Base-by-base conservation (phyloP, 768 basidiomycete genomes). In the Pleurotus tuber-regium region DNA sequence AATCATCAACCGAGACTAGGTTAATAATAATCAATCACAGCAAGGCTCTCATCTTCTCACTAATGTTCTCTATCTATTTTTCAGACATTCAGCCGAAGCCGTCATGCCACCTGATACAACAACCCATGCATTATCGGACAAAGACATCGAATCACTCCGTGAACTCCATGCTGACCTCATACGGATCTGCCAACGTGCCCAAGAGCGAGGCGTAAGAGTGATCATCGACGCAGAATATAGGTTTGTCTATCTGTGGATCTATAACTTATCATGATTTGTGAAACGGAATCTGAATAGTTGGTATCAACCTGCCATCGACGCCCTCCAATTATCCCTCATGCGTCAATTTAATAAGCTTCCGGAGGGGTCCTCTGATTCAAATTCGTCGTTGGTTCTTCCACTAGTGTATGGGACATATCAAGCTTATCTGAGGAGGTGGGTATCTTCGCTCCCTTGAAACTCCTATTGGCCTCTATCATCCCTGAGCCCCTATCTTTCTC, bases 191-290 rank as follows among this genome's bases (percentile, higher is more conserved):
- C 55, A 69, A 9, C 77, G 67, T 42, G 93, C 89, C 0, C 69
- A 76, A 58, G 71, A 78, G 28, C 72, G 80, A 30, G 80, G 81
- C 2, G 82, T 95, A 0, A 79, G 78, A 55, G 68, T 97, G 25
- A 80, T 89, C 41, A 71, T 97, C 38, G 93, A 96, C 61, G 92
- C 94, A 0, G 94, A 97, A 63, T 82, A 93, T 62, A 86, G 78
- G 80, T 84, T 28, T 12, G 66, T 56, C 18, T 16, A 31, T 31
- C 35, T 47, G 14, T 49, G 26, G 12, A 12, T 26, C 30, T 8
- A 29, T 39, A 7, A 16, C 14, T 19, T 24, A 3, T 8, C 4
- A 24, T 19, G 8, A 50, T 23, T 47, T 24, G 16, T 19, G 14
- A 8, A 16, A 33, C 14, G n/a, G 21, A 10, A 21, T 28, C 12